Percentiles rank a stretch among this genome's conserved stretches.
These are phyloP conservation scores for Tylopilus balloui DNA, from an alignment of 768 basidiomycete species.

Conservation along the genomic window DNA sequence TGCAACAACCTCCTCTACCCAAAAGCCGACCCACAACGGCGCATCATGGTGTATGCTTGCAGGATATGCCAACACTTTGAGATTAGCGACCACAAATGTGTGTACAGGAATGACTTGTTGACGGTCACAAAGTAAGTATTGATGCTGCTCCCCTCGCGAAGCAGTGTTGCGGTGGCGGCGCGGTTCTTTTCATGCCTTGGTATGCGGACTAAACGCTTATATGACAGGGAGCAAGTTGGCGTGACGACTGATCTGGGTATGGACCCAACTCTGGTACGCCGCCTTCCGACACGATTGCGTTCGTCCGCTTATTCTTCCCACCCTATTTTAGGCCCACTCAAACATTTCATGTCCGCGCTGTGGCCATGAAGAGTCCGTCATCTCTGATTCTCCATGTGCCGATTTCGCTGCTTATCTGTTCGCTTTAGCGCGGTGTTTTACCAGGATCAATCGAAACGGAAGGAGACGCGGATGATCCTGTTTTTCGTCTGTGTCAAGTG, in stretches of 20 bases:
- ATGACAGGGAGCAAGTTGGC: conserved; percentile 82
- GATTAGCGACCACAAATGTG: conserved; percentile 80
- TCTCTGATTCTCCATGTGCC: background rate
- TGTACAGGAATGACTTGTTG: conserved; percentile 90
- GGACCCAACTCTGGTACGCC: conserved; percentile 80
- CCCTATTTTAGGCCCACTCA: conserved; percentile 63
- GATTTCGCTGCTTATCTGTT: conserved; percentile 2
- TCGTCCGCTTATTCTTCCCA: background rate
- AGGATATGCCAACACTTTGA: conserved; percentile 88
- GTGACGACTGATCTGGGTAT: conserved; percentile 83
- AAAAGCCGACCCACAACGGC: conserved; percentile 81
- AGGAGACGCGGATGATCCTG: conserved; percentile 91
- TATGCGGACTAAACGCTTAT: conserved; percentile 3
- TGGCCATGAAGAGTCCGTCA: conserved; percentile 74
- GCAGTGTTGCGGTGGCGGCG: conserved; percentile 10
- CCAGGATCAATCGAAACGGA: conserved; percentile 96
- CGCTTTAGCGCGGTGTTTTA: conserved; percentile 80
- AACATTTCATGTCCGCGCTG: conserved; percentile 82
- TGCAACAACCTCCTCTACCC: conserved; percentile 95
- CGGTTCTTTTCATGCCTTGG: background rate
- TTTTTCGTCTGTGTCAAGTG: conserved; percentile 89
- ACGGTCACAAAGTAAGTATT: conserved; percentile 81
- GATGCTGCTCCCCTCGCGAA: background rate
- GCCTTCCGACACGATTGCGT: background rate
- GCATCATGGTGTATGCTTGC: conserved; percentile 86